Evolutionary conservation across 1,284 basidiomycete species (phyloP).

Genomic region (Spongiforma sp.): DNA sequence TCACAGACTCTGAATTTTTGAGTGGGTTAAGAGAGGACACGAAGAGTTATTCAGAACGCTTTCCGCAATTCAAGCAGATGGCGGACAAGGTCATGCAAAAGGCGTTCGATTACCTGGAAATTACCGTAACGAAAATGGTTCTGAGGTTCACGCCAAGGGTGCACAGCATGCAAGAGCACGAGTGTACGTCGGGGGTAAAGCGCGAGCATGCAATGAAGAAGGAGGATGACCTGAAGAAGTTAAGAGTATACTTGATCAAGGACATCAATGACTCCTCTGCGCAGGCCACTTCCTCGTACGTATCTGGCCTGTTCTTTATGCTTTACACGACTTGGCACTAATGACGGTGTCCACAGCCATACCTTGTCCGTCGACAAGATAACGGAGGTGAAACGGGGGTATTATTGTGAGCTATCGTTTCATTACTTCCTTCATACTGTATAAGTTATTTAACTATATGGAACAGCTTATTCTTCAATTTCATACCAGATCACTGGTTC

Average conservation of each 20-base stretch:
- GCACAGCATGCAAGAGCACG: constrained; percentile 14
- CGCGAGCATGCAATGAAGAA: constrained; percentile 2
- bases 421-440: neutral
- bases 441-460: neutral
- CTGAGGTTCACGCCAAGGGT: constrained; percentile 11
- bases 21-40: constrained; percentile 2
- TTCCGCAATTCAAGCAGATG: constrained; percentile 1
- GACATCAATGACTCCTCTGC: constrained; percentile 26
- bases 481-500: constrained; percentile 26
- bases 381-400: constrained; percentile 2
- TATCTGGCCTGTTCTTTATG: neutral
- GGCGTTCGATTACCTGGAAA: constrained; percentile 11
- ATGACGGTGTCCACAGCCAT: constrained; percentile 19
- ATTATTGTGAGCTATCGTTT: constrained; percentile 5
- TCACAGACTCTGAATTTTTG: constrained; percentile 18
- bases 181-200: constrained; percentile 1
- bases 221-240: constrained; percentile 18
- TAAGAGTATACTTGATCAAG: constrained; percentile 32
- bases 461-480: neutral
- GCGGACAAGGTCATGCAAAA: constrained; percentile 6
- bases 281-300: constrained; percentile 16
- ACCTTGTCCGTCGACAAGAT: constrained; percentile 15
- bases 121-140: neutral
- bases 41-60: neutral
- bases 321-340: neutral